These are phyloP conservation scores for Candida parachauliodes DNA, from an alignment of 805 yeast genomes.

Conservation along the genomic window DNA sequence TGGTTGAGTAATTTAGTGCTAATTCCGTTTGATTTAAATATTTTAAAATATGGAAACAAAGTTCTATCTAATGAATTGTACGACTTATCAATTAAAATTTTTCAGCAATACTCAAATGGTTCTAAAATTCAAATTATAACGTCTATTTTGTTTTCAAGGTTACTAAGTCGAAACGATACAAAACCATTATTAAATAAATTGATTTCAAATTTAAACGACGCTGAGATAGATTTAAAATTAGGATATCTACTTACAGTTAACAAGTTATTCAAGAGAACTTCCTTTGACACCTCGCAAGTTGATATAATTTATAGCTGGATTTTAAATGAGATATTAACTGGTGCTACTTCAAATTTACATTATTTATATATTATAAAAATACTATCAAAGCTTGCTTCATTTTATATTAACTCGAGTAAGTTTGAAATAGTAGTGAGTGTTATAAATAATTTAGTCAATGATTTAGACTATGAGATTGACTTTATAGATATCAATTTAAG, in stretches of 20 bases:
- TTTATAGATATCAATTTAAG: slow-evolving; percentile 57
- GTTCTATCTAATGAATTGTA: slow-evolving; percentile 34
- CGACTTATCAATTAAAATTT: slow-evolving; percentile 25
- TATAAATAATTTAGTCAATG: slow-evolving; percentile 43
- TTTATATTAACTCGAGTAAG: slow-evolving; percentile 17
- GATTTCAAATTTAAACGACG: slow-evolving; percentile 10
- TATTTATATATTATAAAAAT: slow-evolving; percentile 31
- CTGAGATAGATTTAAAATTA: slow-evolving; percentile 15
- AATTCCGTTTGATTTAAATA: slow-evolving; percentile 66
- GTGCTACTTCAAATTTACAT: slow-evolving; percentile 14
- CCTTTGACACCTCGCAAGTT: slow-evolving; percentile 6
- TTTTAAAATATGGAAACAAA: slow-evolving; percentile 20
- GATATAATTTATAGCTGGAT: slow-evolving; percentile 15
- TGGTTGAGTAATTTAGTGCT: slow-evolving; percentile 72
- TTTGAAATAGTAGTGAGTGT: slow-evolving; percentile 46
- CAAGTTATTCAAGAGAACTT: slow-evolving; percentile 27
- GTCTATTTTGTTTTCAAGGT: slow-evolving; percentile 47
- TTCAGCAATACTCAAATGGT: slow-evolving; percentile 32
- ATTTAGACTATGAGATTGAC: slow-evolving; percentile 27
- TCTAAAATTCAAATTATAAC: slow-evolving; percentile 61
- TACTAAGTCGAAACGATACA: slow-evolving; percentile 50
- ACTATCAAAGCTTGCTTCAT: slow-evolving; percentile 33
- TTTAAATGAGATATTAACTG: slow-evolving; percentile 13
- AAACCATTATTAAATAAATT: slow-evolving; percentile 19
- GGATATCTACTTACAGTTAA: slow-evolving; percentile 43